These are phyloP conservation scores for Sarocladium oryzae DNA, from an alignment of 2,329 filamentous ascomycete genomes.

Conservation along the genomic window DNA sequence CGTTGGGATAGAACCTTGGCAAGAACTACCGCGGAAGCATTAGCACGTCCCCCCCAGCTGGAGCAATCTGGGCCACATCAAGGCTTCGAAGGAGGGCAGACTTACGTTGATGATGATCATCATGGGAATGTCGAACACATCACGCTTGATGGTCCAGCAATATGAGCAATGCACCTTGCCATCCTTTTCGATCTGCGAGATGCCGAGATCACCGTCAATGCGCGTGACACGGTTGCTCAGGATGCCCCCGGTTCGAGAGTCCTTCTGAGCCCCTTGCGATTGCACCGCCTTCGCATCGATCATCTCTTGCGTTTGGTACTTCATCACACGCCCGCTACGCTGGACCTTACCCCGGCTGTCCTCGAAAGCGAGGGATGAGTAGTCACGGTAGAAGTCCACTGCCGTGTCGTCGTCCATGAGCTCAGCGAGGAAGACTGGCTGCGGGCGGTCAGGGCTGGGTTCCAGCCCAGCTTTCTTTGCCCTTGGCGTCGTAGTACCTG, in stretches of 20 bases:
- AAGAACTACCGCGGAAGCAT: slow-evolving; percentile 39
- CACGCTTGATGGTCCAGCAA: slow-evolving; percentile 94
- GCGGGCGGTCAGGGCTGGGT: slow-evolving; percentile 44
- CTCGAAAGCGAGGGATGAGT: slow-evolving; percentile 84
- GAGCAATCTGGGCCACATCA: no score
- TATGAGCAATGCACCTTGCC: slow-evolving; percentile 93
- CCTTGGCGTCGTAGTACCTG: slow-evolving; percentile 44
- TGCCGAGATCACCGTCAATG: slow-evolving; percentile 68
- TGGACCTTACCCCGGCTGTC: slow-evolving; percentile 82
- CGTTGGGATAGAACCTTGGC: slow-evolving; percentile 52
- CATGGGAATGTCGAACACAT: slow-evolving; percentile 98
- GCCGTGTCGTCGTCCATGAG: slow-evolving; percentile 90
- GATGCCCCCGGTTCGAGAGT: slow-evolving; percentile 32
- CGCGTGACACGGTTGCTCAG: slow-evolving; percentile 54
- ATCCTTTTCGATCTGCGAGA: slow-evolving; percentile 75
- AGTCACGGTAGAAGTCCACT: slow-evolving; percentile 93
- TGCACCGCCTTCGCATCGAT: slow-evolving; percentile 32
- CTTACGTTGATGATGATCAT: slow-evolving; percentile 96
- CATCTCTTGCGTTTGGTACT: slow-evolving; percentile 73
- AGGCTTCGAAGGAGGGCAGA: slow-evolving; percentile 19
- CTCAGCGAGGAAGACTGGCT: slow-evolving; percentile 86
- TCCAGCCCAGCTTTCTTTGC: slow-evolving; percentile 38
- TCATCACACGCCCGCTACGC: slow-evolving; percentile 77
- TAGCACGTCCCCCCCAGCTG: neutral
- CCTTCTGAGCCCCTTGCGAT: slow-evolving; percentile 33